Base-by-base conservation (phyloP, 1,139 yeast species). In the Taphrina betulina region DNA sequence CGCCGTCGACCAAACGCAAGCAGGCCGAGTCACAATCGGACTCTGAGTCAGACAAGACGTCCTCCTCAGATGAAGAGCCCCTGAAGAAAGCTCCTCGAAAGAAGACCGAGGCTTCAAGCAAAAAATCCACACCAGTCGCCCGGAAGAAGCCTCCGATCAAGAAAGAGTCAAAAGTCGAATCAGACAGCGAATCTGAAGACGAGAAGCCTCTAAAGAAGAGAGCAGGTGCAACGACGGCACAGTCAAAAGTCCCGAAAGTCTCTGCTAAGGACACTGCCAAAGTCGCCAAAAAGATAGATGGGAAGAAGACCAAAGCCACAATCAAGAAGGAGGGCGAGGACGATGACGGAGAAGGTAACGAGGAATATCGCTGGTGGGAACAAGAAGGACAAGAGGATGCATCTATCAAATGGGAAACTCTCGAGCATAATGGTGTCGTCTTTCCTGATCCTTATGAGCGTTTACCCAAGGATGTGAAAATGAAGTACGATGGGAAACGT, bases 381-480 rank as follows among this genome's bases (percentile, higher is more conserved):
- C 82, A 79, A 53, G 80, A 81, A 46, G n/a, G n/a, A n/a, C 77
- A 77, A 45, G 82, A 83, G 53, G 89, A 88, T 65, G 92, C 84
- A 16, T 80, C 83, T 46, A 76, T 83, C 58, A 87, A 88, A 68
- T 92, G 97, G 98, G 83, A 80, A 38, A 78, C 90, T 1, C 73
- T 92, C 56, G 88, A 81, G 61, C 97, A 92, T 68, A 82, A 79
- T 64, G 98, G 97, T 64, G 96, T 92, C 8, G 72, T 90, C 48
- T 90, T 92, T 65, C 97, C 98, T 2, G 96, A 97, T 0, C 84
- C 81, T 7, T 90, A 92, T 69, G 89, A 84, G 66, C 90, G 94
- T 8, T 72, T 92, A 40, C 97, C 97, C 0, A 73, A 80, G n/a
- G 78, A 80, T 64, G 85, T 89, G 45, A 86, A 85, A 66, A 67